These are phyloP conservation scores for Colletotrichum ledebouriae DNA, from an alignment of 2,329 filamentous ascomycete species.

Conservation along the genomic window DNA sequence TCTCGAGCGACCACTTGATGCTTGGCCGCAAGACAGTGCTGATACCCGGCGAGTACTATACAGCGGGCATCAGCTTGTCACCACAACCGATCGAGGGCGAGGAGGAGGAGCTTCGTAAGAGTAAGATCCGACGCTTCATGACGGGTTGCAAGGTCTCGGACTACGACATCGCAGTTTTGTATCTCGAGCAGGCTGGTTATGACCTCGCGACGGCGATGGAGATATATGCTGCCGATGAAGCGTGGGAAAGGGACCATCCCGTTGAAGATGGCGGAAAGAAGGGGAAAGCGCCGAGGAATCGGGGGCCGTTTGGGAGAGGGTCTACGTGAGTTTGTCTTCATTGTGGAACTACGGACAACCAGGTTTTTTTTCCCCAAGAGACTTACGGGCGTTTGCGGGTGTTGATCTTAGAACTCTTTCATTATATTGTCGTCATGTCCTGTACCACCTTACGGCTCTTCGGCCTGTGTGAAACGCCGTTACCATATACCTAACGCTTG, in stretches of 20 bases:
- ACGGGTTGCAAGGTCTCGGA: slow-evolving; percentile 81
- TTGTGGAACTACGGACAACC: background rate
- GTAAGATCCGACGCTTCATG: slow-evolving; percentile 82
- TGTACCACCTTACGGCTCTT: slow-evolving; percentile 36
- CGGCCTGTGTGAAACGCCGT: slow-evolving; percentile 41
- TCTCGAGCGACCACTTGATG: slow-evolving; percentile 79
- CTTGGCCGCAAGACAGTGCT: slow-evolving; percentile 76
- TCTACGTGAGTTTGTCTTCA: slow-evolving; percentile 24
- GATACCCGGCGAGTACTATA: slow-evolving; percentile 79
- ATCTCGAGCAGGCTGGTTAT: slow-evolving; percentile 78
- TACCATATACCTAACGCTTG: slow-evolving; percentile 34
- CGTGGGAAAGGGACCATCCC: slow-evolving; percentile 80
- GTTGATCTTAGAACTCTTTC: slow-evolving; percentile 40
- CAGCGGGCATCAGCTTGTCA: slow-evolving; percentile 75
- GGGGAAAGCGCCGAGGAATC: slow-evolving; percentile 44
- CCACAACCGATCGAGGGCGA: slow-evolving; percentile 80
- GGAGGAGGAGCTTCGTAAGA: slow-evolving; percentile 79
- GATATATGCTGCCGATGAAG: slow-evolving; percentile 77
- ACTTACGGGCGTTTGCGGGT: slow-evolving; percentile 19
- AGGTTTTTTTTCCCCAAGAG: background rate
- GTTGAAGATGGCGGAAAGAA: slow-evolving; percentile 55
- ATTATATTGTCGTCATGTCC: slow-evolving; percentile 43
- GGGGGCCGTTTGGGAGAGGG: slow-evolving; percentile 51
- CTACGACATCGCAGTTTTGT: slow-evolving; percentile 81
- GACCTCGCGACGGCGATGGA: slow-evolving; percentile 75